Base-by-base conservation (phyloP, 139 green algal species). In the Micromonas commoda region DNA sequence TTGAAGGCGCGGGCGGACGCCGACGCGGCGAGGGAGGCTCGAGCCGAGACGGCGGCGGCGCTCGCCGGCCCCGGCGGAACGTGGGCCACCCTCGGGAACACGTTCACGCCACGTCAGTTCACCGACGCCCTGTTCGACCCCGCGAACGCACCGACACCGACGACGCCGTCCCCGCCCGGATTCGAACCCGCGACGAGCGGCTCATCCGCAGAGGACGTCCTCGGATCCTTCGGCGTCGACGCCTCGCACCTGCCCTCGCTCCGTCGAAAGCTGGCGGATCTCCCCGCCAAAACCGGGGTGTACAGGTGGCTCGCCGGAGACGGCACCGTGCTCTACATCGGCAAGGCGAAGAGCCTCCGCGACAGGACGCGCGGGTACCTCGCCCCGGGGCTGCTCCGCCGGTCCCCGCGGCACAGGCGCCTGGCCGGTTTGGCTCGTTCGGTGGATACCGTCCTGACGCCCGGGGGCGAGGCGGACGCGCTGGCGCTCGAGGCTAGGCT, bases 281-380 rank as follows among this genome's bases (percentile, higher is more conserved):
- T 72, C 24, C 64, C 74, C 6, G 39, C 38, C 2, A 72, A 80
- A 28, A 52, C 60, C 21, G 63, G 64, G 28, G 60, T 72, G 20
- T 80, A 80, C 34, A 29, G 60, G 19, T 73, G 60, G 38, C 63
- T 71, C n/a, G 63, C 65, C 20, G 38, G 45, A 1, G 61, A 73
- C 33, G 63, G 63, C n/a, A 73, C 45, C 1, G 45, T 73, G 1
- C 38, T 80, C 19, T 80, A 80, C 63, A 32, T 80, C 29, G 74
- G 74, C 31, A 80, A 73, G 32, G 63, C 63, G 60, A 77, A 77
- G 26, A 69, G 39, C 52, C 29, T 77, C 26, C 71, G 71, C 26
- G 37, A 31, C 23, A 67, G 71, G 68, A 69, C 68, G 1, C n/a
- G 23, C 1, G 24, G n/a, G 1, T 75, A 75, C 6, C 61, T 75